Evolutionary conservation across 768 basidiomycete species (phyloP).

Genomic region (Leccinum pellstonianum): DNA sequence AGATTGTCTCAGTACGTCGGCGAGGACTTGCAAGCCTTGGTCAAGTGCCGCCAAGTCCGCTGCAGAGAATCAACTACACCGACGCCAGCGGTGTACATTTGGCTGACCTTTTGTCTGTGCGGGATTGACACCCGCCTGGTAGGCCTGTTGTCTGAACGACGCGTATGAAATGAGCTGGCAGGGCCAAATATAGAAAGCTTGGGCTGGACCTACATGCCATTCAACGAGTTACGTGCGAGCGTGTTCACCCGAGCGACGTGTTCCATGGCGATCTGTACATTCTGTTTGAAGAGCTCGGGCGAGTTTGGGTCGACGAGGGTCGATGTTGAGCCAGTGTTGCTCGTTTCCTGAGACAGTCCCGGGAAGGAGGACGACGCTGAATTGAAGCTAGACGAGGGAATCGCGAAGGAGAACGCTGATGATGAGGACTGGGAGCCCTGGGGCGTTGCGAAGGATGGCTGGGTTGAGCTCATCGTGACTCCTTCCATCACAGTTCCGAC

Average conservation of each 20-base stretch:
- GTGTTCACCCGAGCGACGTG: conserved; percentile 49
- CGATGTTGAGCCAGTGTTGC: conserved; percentile 3
- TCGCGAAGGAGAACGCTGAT: conserved; percentile 20
- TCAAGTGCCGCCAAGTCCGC: conserved; percentile 51
- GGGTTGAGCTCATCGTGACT: conserved; percentile 12
- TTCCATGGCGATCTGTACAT: conserved; percentile 47
- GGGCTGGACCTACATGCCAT: conserved; percentile 35
- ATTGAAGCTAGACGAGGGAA: conserved; percentile 12
- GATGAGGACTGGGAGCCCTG: conserved; percentile 18
- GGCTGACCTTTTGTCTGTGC: conserved; percentile 52
- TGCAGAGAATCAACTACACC: conserved; percentile 21
- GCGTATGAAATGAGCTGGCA: neutral
- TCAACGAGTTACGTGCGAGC: conserved; percentile 41
- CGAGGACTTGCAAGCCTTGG: conserved; percentile 45
- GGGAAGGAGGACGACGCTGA: conserved; percentile 17
- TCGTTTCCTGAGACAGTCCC: conserved; percentile 29
- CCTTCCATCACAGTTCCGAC: conserved; percentile 27
- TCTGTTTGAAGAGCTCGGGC: conserved; percentile 61
- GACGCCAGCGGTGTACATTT: neutral
- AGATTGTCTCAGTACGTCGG: conserved; percentile 50
- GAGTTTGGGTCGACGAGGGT: conserved; percentile 51
- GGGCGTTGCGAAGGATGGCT: conserved; percentile 11
- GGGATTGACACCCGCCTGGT: conserved; percentile 51
- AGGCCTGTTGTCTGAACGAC: conserved; percentile 57
- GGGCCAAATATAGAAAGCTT: neutral